Base-by-base conservation (phyloP, 2,329 filamentous ascomycete genomes). In the Aspergillus nomiae region DNA sequence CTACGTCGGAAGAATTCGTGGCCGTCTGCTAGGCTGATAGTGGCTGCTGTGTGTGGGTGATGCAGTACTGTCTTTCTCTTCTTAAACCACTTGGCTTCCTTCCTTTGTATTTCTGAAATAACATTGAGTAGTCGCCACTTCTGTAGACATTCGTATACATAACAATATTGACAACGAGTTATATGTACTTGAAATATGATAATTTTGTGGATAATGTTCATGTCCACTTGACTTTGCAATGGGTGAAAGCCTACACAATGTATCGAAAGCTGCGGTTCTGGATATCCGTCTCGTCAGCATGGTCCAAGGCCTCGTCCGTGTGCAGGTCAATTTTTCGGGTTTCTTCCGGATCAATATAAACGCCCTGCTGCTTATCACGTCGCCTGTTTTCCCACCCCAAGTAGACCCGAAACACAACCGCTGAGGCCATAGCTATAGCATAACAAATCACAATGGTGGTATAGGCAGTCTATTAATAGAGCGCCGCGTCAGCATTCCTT, bases 361-460 rank as follows among this genome's bases (percentile, higher is more conserved):
- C 43, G 1, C 67, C 68, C 36, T 67, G 61, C 32, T 63, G 53
- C 41, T 56, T 46, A 51, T 70, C 68, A 14, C 68, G 60, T 4
- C 58, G 57, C 19, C 24, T 36, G 28, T 65, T 69, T n/a, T 48
- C 50, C 58, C 62, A 63, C 14, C 21, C 54, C n/a, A 70, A 57
- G 50, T 69, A 65, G 11, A 63, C 59, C 14, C 65, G 36, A 6
- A 69, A 59, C 1, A 56, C 24, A 26, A 65, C 12, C 9, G 65
- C 56, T 56, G 67, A 60, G 26, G 53, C 63, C 21, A 69, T 63
- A 1, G 67, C 58, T 24, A 69, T 70, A 16, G 64, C 66, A 46
- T 64, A 66, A 38, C 65, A 70, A 21, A 63, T 63, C 9, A 70
- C 60, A 7, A 70, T 70, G 11, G 67, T 68, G 11, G 66, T 70